These are phyloP conservation scores for Alternaria rosae DNA, from an alignment of 2,329 filamentous ascomycete genomes.

Conservation along the genomic window DNA sequence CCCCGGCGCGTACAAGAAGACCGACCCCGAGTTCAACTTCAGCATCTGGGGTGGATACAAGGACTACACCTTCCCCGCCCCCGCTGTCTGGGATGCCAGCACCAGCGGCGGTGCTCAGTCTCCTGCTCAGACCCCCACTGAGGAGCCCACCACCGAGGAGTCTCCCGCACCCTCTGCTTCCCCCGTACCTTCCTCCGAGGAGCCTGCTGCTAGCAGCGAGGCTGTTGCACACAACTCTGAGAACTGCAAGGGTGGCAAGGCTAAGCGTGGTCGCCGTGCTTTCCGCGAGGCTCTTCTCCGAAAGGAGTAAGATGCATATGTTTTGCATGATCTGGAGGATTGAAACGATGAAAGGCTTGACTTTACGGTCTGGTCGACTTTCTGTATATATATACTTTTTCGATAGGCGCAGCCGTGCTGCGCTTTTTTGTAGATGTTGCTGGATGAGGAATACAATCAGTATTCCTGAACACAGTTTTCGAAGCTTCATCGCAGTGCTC, in stretches of 20 bases:
- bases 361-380: not conserved
- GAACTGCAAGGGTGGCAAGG: constrained; percentile 8
- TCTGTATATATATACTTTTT: not conserved
- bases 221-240: not conserved
- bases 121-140: not conserved
- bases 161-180: not conserved
- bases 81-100: constrained; percentile 23
- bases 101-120: not conserved
- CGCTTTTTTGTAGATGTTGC: constrained; percentile 4
- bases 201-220: not conserved
- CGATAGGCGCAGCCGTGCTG: constrained; percentile 1
- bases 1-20: constrained; percentile 49
- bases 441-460: not conserved
- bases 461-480: not conserved
- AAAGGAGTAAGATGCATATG: not conserved
- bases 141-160: not conserved
- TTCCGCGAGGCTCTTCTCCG: constrained; percentile 6
- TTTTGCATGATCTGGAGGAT: not conserved
- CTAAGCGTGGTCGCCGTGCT: constrained; percentile 9
- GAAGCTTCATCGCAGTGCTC: too few relatives aligned
- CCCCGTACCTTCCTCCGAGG: not conserved
- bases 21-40: constrained; percentile 32
- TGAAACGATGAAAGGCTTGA: not conserved
- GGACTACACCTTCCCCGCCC: constrained; percentile 28
- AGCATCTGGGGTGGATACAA: constrained; percentile 29